Conservation (phyloP, 768 basidiomycete species). For the Rhodosporidiobolus sp. region DNA sequence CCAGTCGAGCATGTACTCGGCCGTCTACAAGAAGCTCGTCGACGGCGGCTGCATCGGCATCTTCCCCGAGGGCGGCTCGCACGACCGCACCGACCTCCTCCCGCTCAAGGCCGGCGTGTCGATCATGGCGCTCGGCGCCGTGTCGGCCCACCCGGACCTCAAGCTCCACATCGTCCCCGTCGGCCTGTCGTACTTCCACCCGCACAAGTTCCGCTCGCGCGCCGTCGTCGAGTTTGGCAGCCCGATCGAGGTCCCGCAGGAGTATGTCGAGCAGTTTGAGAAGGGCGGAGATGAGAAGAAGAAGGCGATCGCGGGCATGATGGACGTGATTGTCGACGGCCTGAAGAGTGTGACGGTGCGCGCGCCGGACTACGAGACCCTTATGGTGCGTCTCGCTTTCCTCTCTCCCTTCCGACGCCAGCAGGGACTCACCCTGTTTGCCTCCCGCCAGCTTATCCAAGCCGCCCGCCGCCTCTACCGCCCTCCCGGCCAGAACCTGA, state of each 20-base stretch:
- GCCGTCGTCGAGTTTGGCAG: constrained; percentile 96
- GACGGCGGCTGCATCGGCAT: constrained; percentile 91
- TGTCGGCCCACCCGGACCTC: constrained; percentile 81
- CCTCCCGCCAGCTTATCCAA: constrained; percentile 74
- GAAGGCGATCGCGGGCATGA: constrained; percentile 80
- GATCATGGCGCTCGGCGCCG: constrained; percentile 95
- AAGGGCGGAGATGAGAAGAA: constrained; percentile 81
- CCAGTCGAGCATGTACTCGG: constrained; percentile 89
- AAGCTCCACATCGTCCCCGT: constrained; percentile 82
- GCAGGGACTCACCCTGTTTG: neutral
- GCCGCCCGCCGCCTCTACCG: constrained; percentile 90
- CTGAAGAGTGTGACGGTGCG: constrained; percentile 93
- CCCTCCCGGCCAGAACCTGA: constrained; percentile 87
- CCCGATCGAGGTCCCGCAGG: constrained; percentile 84
- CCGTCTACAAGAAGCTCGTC: constrained; percentile 81
- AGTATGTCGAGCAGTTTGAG: constrained; percentile 84
- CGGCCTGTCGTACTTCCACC: constrained; percentile 68
- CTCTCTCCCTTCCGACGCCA: too few relatives aligned
- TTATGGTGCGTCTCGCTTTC: constrained; percentile 69
- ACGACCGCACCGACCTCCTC: constrained; percentile 92
- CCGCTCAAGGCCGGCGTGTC: constrained; percentile 97
- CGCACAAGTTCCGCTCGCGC: constrained; percentile 81
- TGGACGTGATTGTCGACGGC: constrained; percentile 86
- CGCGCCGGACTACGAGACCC: constrained; percentile 93
- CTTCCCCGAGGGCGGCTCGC: constrained; percentile 98